Evolutionary conservation across 208 protist genomes (phyloP).

Genomic region (Leishmania amazonensis): DNA sequence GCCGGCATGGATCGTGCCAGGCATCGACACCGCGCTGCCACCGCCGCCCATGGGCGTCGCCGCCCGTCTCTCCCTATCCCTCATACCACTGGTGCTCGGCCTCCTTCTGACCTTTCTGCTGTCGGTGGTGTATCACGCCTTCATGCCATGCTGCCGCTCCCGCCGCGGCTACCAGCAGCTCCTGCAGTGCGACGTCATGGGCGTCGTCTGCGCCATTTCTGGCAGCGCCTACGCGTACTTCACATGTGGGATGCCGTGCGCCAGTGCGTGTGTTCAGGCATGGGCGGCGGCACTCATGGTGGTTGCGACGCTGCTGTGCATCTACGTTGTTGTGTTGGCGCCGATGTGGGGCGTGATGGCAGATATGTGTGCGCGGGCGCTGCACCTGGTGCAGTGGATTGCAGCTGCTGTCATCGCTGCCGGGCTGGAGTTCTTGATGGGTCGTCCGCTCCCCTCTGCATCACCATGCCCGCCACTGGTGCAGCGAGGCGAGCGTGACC

Average conservation of each 20-base stretch:
- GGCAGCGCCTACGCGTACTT: conserved; percentile 57
- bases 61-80: conserved; percentile 19
- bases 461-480: not conserved
- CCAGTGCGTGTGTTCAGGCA: not conserved
- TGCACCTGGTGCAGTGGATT: conserved; percentile 1
- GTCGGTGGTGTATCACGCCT: conserved; percentile 57
- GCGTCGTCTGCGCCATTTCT: conserved; percentile 45
- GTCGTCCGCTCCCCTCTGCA: conserved; percentile 8
- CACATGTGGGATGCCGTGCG: conserved; percentile 41
- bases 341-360: conserved; percentile 28
- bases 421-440: conserved; percentile 10
- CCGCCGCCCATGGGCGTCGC: conserved; percentile 6
- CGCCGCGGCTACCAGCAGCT: conserved; percentile 50
- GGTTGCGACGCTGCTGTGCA: conserved; percentile 22
- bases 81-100: conserved; percentile 13
- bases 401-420: conserved; percentile 4
- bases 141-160: conserved; percentile 60
- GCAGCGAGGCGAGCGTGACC: not conserved
- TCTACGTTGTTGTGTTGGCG: conserved; percentile 34
- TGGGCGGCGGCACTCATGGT: conserved; percentile 13
- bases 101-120: conserved; percentile 60
- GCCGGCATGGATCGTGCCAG: not conserved
- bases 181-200: conserved; percentile 59
- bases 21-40: not conserved
- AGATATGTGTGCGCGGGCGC: not conserved